A percentile compares a stretch with the other conserved stretches of the same genome.
phyloP scores from a whole-genome alignment of 257 asterid genomes.

The Striga asiatica region DNA sequence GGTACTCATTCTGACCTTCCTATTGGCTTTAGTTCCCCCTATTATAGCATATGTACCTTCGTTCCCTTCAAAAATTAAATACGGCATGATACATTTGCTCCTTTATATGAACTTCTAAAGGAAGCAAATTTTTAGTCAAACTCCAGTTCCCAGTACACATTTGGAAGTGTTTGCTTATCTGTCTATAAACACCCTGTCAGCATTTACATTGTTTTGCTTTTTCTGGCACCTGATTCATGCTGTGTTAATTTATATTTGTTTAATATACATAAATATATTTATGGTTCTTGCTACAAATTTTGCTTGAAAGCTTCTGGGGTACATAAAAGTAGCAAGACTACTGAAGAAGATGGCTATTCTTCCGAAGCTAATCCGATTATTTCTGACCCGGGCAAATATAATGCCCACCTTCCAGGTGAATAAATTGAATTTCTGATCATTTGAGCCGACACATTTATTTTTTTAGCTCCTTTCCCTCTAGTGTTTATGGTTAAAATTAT shows the following conservation, averaged over 20 bases:
- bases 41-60: background rate
- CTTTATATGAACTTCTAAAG: background rate
- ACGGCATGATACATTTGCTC: background rate
- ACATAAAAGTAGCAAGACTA: constrained; percentile 17
- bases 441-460: background rate
- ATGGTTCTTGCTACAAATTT: constrained; percentile 14
- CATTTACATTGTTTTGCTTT: background rate
- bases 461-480: background rate
- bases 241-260: background rate
- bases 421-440: background rate
- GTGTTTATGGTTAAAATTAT: background rate
- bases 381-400: constrained; percentile 10
- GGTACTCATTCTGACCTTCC: constrained; percentile 22
- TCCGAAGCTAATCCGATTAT: constrained; percentile 16
- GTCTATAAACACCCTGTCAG: background rate
- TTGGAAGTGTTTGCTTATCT: background rate
- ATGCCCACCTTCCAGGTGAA: constrained; percentile 10
- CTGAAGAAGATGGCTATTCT: constrained; percentile 19
- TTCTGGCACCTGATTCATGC: constrained; percentile 3
- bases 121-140: constrained; percentile 5
- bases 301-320: constrained; percentile 15
- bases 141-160: background rate
- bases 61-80: background rate
- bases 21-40: background rate
- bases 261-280: background rate